These are phyloP conservation scores for Linum trigynum DNA, from an alignment of 345 rosid genomes.

Conservation along the genomic window DNA sequence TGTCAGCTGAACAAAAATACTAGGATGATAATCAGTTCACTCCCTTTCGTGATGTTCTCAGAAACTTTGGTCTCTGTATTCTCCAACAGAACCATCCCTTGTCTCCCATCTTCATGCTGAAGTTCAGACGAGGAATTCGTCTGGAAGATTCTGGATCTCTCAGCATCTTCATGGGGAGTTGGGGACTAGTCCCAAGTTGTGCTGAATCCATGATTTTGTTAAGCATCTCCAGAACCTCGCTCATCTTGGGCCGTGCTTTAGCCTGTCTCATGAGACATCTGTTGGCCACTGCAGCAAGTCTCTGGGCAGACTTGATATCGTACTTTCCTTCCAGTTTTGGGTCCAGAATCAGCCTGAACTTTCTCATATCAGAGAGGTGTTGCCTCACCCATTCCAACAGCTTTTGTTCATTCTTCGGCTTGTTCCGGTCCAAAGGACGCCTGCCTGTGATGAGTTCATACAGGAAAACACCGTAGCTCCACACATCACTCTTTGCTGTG, in stretches of 20 bases:
- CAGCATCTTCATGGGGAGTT: conserved; percentile 22
- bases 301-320: conserved; percentile 49
- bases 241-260: conserved; percentile 67
- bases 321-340: conserved; percentile 76
- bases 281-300: conserved; percentile 75
- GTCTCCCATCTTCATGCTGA: conserved; percentile 36
- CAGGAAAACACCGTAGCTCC: conserved; percentile 85
- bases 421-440: conserved; percentile 67
- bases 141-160: conserved; percentile 34
- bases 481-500: conserved; percentile 72
- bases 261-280: conserved; percentile 58
- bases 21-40: no score
- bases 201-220: conserved; percentile 41
- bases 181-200: conserved; percentile 28
- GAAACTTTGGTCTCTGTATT: conserved; percentile 42
- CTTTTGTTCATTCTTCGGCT: conserved; percentile 77
- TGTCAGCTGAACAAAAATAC: background rate
- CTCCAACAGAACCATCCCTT: conserved; percentile 44
- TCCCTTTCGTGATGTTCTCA: conserved; percentile 11
- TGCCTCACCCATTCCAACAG: conserved; percentile 92
- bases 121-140: conserved; percentile 32
- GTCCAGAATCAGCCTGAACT: conserved; percentile 65
- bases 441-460: conserved; percentile 92
- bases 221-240: conserved; percentile 65
- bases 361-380: conserved; percentile 55